Evolutionary conservation across 73 alveolate genomes (phyloP).

Genomic region (Paramecium sexaurelia): DNA sequence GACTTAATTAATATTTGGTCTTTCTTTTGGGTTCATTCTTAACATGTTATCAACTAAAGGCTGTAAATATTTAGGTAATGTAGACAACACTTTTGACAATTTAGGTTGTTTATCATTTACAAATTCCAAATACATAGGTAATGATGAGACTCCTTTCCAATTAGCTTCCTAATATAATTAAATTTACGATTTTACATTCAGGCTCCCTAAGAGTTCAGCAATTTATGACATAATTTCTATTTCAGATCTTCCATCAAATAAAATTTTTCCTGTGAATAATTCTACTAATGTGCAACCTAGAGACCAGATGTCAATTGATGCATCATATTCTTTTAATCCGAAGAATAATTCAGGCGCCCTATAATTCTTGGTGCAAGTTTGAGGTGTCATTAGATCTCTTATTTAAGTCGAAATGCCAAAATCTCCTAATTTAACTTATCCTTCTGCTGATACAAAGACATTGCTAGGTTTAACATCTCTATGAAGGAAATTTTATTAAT

Average conservation of each 20-base stretch:
- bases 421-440: slow-evolving; percentile 82
- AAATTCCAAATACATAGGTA: slow-evolving; percentile 77
- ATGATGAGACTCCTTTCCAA: slow-evolving; percentile 77
- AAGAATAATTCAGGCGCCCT: slow-evolving; percentile 89
- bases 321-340: slow-evolving; percentile 78
- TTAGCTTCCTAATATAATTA: slow-evolving; percentile 51
- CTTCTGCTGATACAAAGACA: slow-evolving; percentile 80
- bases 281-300: slow-evolving; percentile 50
- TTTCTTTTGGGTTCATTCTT: slow-evolving; percentile 71
- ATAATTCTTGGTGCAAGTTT: slow-evolving; percentile 57
- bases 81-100: slow-evolving; percentile 56
- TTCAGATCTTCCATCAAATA: slow-evolving; percentile 49
- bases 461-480: slow-evolving; percentile 93
- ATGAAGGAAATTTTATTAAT: slow-evolving; percentile 86
- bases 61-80: slow-evolving; percentile 43
- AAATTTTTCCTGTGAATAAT: slow-evolving; percentile 25
- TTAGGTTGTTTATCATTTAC: slow-evolving; percentile 24
- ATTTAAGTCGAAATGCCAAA: slow-evolving; percentile 79
- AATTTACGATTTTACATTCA: slow-evolving; percentile 58
- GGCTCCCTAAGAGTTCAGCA: slow-evolving; percentile 63
- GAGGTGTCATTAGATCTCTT: slow-evolving; percentile 35
- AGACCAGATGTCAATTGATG: slow-evolving; percentile 89
- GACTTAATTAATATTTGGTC: slow-evolving; percentile 16
- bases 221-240: slow-evolving; percentile 43
- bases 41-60: slow-evolving; percentile 69